Base-by-base conservation (phyloP, 805 yeast genomes). In the Blastobotrys mokoenaii region DNA sequence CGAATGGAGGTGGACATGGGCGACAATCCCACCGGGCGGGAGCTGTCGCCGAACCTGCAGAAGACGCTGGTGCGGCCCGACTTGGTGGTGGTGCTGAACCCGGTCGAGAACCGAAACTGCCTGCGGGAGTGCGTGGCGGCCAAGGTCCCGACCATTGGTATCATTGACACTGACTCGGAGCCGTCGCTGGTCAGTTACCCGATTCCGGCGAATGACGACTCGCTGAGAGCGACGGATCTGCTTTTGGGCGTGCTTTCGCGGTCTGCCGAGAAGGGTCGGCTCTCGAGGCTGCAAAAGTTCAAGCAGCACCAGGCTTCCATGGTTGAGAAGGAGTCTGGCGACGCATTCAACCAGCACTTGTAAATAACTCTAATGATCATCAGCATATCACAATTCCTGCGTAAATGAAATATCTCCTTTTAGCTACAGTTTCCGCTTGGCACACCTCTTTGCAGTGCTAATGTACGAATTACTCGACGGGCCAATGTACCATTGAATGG, bases 161-260 rank as follows among this genome's bases (percentile, higher is more conserved):
- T 93, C 47, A 79, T 93, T 51, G 98, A 93, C 66, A 89, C 97
- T 17, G 90, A 93, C 65, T 80, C 84, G 62, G 96, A 93, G 61
- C 95, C 97, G 7, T 76, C 84, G 12, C 68, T 83, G 54, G 84
- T 90, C 44, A 87, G 96, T 1, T 93, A 93, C 60, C 95, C 97
- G 43, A 84, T 93, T 53, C 97, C 97, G 14, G 95, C 95, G 51
- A 93, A 93, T 62, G 97, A 93, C 63, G 97, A 89, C 62, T 82
- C 95, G 6, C 68, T 79, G 47, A 77, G 98, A 63, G 76, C 95
- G 6, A 79, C 83, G 8, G 82, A 85, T 51, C 70, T 93, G 52
- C 74, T 93, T 54, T 68, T 79, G 45, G 97, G 97, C 48, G 80
- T 89, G 15, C 71, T 93, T 50, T 80, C 93, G 17, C 81, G 75